Evolutionary conservation across 305 asterid species (phyloP).

Genomic region (Fraxinus sp.): DNA sequence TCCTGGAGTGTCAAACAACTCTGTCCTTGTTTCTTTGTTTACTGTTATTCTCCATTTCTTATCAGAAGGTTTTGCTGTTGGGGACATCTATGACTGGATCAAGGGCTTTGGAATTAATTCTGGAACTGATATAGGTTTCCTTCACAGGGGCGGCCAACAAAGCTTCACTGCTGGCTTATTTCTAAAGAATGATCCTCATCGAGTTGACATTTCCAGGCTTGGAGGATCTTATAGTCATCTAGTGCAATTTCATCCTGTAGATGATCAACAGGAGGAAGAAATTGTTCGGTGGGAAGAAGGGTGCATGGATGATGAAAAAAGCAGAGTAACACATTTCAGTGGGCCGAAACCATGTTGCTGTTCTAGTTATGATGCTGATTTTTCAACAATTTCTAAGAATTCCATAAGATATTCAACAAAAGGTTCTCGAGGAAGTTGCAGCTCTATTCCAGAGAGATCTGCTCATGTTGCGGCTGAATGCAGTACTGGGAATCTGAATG

Average conservation of each 20-base stretch:
- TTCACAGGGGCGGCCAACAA: conserved; percentile 89
- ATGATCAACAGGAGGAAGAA: conserved; percentile 57
- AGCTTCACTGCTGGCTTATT: conserved; percentile 71
- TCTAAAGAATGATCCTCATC: conserved; percentile 78
- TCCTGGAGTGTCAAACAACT: conserved; percentile 89
- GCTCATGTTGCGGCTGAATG: conserved; percentile 78
- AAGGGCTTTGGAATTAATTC: conserved; percentile 55
- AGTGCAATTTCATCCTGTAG: conserved; percentile 54
- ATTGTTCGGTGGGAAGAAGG: conserved; percentile 94
- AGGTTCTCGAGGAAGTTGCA: conserved; percentile 72
- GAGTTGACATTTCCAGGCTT: conserved; percentile 81
- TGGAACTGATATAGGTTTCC: conserved; percentile 73
- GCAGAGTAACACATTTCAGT: conserved; percentile 64
- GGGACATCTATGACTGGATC: conserved; percentile 68
- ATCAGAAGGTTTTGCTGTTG: conserved; percentile 75
- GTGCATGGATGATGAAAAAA: conserved; percentile 76
- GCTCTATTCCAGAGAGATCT: conserved; percentile 74
- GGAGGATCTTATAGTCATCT: conserved; percentile 88
- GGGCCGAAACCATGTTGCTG: conserved; percentile 91
- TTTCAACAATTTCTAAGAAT: conserved; percentile 54
- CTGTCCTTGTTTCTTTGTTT: conserved; percentile 84
- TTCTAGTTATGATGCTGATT: conserved; percentile 59
- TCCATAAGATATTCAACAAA: conserved; percentile 47
- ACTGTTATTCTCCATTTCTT: conserved; percentile 79
- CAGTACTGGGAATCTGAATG: conserved; percentile 67